Evolutionary conservation across 768 basidiomycete genomes (phyloP).

Genomic region (Hericium coralloides): DNA sequence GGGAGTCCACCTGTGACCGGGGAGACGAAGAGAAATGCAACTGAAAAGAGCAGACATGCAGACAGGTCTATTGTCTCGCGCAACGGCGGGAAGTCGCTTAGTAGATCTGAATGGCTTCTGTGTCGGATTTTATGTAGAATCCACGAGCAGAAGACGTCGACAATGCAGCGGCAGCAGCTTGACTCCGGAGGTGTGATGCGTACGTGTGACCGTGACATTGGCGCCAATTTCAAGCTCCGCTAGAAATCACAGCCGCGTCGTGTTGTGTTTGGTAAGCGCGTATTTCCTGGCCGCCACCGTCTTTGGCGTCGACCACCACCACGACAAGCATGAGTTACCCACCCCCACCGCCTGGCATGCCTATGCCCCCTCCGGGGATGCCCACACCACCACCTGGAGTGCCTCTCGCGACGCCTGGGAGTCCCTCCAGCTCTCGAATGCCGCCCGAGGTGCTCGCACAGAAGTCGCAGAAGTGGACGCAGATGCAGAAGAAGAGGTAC

Average conservation of each 20-base stretch:
- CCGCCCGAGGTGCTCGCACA: slow-evolving; percentile 68
- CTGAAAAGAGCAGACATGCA: too few relatives aligned
- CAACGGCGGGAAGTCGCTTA: too few relatives aligned
- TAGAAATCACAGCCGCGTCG: neutral
- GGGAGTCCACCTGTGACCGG: too few relatives aligned
- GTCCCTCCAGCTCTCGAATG: slow-evolving; percentile 34
- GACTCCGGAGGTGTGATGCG: too few relatives aligned
- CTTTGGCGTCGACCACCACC: neutral
- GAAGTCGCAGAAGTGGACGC: slow-evolving; percentile 95
- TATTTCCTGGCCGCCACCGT: slow-evolving; percentile 1
- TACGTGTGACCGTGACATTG: too few relatives aligned
- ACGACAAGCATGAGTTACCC: slow-evolving; percentile 17
- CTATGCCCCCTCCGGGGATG: slow-evolving; percentile 19
- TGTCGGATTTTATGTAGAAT: too few relatives aligned
- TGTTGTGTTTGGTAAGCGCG: neutral
- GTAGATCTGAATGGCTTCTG: too few relatives aligned
- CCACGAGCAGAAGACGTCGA: too few relatives aligned
- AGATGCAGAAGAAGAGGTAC: slow-evolving; percentile 88
- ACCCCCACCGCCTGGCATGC: slow-evolving; percentile 29
- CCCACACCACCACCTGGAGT: slow-evolving; percentile 24
- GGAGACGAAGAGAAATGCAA: too few relatives aligned
- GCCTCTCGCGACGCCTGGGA: slow-evolving; percentile 16
- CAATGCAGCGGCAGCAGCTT: too few relatives aligned
- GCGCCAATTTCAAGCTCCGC: neutral
- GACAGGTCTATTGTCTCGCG: too few relatives aligned